Evolutionary conservation across 257 asterid species (phyloP), one percentile per base, ranked within the genome.

Genomic region (Datura wrightii): DNA sequence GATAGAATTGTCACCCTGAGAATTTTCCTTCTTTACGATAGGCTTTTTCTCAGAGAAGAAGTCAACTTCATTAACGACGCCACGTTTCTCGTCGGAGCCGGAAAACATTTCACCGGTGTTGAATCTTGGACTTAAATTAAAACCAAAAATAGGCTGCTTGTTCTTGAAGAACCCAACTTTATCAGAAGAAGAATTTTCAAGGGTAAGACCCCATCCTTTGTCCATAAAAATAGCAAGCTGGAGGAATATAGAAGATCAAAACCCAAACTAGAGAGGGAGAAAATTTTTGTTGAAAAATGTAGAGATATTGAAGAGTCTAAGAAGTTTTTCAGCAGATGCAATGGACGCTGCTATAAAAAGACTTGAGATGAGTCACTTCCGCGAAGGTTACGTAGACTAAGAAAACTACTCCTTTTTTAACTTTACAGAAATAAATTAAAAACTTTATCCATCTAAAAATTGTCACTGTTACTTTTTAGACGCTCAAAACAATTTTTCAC

Each of bases 131-230:
- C 94, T 94, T 76, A 86, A 74, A 89, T 89, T 88, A 56, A 86
- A 91, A 60, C 98, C 97, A 65, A 89, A 92, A 79, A 86, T 84
- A 0, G 93, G 82, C 86, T 92, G 82, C 86, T 92, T 94, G 83
- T 74, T 92, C 2, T 81, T 88, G 55, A 96, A 92, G 74, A 93
- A 87, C 0, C 94, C 94, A 52, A 56, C 90, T 70, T 50, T 53
- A 50, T 83, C 66, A 59, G 46, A 88, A 59, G 90, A 92, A 39
- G 96, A 87, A 83, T 88, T 91, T 8, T 92, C 98, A 86, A 92
- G 89, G 87, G 98, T 86, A 24, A 92, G 92, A 79, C 95, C 92
- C 94, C 97, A 92, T 92, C 97, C 97, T 87, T 90, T 90, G 87
- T 91, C 98, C 99, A 94, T 96, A 91, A 85, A 90, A 56, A 8